phyloP scores from a whole-genome alignment of 2,329 filamentous ascomycete species.

The Apiospora pterosperma region DNA sequence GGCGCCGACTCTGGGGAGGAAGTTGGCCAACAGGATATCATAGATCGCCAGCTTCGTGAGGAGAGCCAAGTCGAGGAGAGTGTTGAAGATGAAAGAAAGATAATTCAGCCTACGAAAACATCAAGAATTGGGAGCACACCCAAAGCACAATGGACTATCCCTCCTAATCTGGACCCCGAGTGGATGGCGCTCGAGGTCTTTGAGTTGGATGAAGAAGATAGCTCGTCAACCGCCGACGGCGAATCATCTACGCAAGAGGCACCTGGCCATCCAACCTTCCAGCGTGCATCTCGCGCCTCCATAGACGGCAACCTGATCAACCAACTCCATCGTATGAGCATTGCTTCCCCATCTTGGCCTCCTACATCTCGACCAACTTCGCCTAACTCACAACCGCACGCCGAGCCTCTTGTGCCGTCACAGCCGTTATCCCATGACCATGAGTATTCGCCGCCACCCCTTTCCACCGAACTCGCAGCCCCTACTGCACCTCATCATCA shows the following conservation, averaged over 20 bases:
- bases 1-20: constrained; percentile 21
- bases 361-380: constrained; percentile 16
- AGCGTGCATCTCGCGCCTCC: constrained; percentile 17
- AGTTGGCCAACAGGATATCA: constrained; percentile 34
- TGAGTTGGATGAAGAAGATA: constrained; percentile 53
- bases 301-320: constrained; percentile 26
- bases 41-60: constrained; percentile 43
- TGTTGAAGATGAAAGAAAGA: background rate
- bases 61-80: constrained; percentile 25
- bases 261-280: constrained; percentile 10
- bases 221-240: constrained; percentile 20
- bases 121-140: constrained; percentile 1
- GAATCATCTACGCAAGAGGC: constrained; percentile 10
- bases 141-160: constrained; percentile 53
- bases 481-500: constrained; percentile 18
- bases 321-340: constrained; percentile 38
- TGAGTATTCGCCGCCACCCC: background rate
- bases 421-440: background rate
- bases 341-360: constrained; percentile 25
- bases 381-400: constrained; percentile 7
- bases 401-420: background rate
- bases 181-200: constrained; percentile 92
- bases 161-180: constrained; percentile 76
- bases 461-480: constrained; percentile 12
- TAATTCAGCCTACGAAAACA: background rate